Conservation (phyloP, 2,329 filamentous ascomycete genomes). For the Xenoacremonium recifei region DNA sequence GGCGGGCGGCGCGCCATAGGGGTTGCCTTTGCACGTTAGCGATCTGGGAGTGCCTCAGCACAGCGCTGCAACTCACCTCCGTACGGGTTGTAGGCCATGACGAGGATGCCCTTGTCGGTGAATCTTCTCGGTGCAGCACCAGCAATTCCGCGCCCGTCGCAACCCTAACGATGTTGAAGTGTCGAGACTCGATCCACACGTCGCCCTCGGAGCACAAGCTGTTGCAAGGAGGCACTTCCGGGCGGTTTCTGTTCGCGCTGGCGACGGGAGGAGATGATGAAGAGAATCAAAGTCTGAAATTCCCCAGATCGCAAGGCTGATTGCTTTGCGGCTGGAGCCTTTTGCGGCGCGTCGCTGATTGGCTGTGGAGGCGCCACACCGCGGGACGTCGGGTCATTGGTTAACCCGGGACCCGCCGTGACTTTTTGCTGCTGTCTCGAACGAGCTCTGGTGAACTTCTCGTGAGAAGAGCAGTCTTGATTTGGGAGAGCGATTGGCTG, state of each 20-base stretch:
- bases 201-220: too few species aligned
- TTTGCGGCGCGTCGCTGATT: conserved; percentile 6
- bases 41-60: conserved; percentile 6
- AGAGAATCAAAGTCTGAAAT: conserved; percentile 12
- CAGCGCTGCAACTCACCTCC: conserved; percentile 41
- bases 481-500: conserved; percentile 19
- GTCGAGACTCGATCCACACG: too few species aligned
- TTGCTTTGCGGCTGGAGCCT: conserved; percentile 12
- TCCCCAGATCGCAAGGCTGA: conserved; percentile 26
- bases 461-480: too few species aligned
- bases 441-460: conserved; percentile 15
- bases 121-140: too few species aligned
- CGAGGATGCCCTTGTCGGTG: conserved; percentile 14
- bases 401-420: conserved; percentile 25
- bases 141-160: conserved; percentile 15
- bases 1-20: conserved; percentile 73
- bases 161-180: not conserved
- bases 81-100: conserved; percentile 62
- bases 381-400: conserved; percentile 25
- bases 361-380: conserved; percentile 9
- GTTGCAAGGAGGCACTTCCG: too few species aligned
- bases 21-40: conserved; percentile 35
- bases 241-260: too few species aligned
- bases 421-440: conserved; percentile 2
- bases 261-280: too few species aligned